A percentile compares a stretch with the other conserved stretches of the same genome.
Evolutionary conservation across 2,329 filamentous ascomycete species (phyloP).

Genomic region (Tolypocladium guangdongense): DNA sequence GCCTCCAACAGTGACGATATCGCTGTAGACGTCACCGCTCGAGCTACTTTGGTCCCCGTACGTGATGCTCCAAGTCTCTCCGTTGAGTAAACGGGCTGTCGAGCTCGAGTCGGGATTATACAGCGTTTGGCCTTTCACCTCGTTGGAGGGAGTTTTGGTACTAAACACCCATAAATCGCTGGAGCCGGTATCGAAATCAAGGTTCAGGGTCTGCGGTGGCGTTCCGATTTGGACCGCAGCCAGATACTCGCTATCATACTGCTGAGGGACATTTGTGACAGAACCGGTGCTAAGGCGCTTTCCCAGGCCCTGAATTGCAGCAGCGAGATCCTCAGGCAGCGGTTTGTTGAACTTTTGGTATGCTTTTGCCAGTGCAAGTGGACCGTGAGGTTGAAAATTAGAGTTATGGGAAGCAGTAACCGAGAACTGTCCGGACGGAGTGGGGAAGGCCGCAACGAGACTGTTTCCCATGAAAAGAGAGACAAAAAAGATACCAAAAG

Average conservation of each 20-base stretch:
- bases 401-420: neutral
- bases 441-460: neutral
- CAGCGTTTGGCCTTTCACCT: slow-evolving; percentile 27
- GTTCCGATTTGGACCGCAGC: slow-evolving; percentile 9
- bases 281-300: slow-evolving; percentile 4
- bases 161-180: slow-evolving; percentile 26
- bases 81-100: slow-evolving; percentile 23
- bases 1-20: slow-evolving; percentile 30
- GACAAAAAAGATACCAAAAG: neutral
- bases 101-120: slow-evolving; percentile 27
- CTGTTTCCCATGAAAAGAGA: neutral
- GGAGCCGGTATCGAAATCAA: slow-evolving; percentile 13
- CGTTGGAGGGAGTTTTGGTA: slow-evolving; percentile 24
- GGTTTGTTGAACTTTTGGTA: neutral
- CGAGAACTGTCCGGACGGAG: neutral
- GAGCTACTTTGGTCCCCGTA: slow-evolving; percentile 34
- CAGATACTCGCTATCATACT: slow-evolving; percentile 6
- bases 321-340: neutral
- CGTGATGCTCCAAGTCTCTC: slow-evolving; percentile 28
- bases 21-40: slow-evolving; percentile 31
- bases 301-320: neutral
- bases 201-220: slow-evolving; percentile 8
- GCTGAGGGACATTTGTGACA: slow-evolving; percentile 2
- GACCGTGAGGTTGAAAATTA: neutral
- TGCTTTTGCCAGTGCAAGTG: neutral